Conservation (phyloP, 768 basidiomycete species). For the Rhodosporidiobolus odoratus region DNA sequence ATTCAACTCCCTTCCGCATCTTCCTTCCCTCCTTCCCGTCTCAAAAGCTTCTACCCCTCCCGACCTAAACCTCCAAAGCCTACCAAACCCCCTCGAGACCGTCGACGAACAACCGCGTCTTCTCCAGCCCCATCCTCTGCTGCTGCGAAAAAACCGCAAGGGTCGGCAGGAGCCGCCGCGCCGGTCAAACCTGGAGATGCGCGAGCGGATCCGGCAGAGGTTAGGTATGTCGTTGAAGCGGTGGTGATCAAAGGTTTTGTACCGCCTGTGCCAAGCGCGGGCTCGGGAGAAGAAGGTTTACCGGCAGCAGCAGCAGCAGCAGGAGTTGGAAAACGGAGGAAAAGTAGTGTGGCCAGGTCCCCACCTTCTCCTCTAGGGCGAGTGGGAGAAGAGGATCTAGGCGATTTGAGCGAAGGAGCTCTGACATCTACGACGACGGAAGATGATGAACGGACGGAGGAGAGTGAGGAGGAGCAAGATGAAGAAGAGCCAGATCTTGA, state of each 20-base stretch:
- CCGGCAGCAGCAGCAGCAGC: no score
- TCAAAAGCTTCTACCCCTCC: background rate
- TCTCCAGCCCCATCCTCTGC: background rate
- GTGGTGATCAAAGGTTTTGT: background rate
- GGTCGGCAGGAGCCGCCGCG: background rate
- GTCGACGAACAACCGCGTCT: background rate
- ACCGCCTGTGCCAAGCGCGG: no score
- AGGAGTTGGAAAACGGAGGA: background rate
- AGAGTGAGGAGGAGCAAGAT: background rate
- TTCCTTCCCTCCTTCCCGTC: background rate
- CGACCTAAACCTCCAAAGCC: background rate
- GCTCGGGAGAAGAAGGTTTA: no score
- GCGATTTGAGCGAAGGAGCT: background rate
- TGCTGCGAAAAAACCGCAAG: background rate
- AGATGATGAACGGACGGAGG: background rate
- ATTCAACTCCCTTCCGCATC: background rate
- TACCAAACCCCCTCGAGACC: background rate
- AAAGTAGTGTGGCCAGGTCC: background rate
- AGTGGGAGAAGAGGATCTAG: background rate
- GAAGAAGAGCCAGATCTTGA: no score
- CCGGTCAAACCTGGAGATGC: background rate
- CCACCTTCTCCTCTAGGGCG: background rate
- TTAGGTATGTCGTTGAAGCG: constrained; percentile 14
- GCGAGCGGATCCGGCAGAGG: background rate
- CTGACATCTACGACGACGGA: background rate